Percentiles rank a stretch among this genome's conserved stretches.
Evolutionary conservation across 768 basidiomycete genomes (phyloP).

Genomic region (Epithele typhae): DNA sequence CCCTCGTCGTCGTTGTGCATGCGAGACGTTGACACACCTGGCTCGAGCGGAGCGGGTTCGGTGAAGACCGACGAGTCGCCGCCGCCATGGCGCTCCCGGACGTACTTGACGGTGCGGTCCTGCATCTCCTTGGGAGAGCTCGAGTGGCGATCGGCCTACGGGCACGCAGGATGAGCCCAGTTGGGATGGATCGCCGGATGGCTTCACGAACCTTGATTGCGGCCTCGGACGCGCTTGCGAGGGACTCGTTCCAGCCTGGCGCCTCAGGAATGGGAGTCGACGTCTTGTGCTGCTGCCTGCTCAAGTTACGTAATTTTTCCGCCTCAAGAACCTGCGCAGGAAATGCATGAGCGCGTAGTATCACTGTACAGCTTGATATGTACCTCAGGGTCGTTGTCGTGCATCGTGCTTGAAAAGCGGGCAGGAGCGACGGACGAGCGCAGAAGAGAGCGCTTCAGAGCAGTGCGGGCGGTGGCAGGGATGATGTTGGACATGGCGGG

Average conservation of each 20-base stretch:
- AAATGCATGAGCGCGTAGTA: background rate
- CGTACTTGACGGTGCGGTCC: constrained; percentile 22
- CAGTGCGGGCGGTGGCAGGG: no score
- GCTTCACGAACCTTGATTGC: constrained; percentile 26
- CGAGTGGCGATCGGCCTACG: constrained; percentile 23
- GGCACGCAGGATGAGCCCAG: background rate
- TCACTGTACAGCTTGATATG: no score
- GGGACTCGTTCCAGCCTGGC: constrained; percentile 35
- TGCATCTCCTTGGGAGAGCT: constrained; percentile 15
- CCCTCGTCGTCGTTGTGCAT: constrained; percentile 12
- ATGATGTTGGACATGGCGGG: no score
- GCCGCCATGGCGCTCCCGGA: constrained; percentile 22
- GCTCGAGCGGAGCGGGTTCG: constrained; percentile 11
- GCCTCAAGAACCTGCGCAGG: constrained; percentile 25
- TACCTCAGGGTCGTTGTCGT: constrained; percentile 33
- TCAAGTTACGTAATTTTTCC: constrained; percentile 32
- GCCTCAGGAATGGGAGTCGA: constrained; percentile 29
- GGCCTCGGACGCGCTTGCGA: constrained; percentile 32
- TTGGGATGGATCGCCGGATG: no score
- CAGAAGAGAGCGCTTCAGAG: no score
- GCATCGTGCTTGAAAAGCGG: constrained; percentile 27
- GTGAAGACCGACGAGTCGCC: constrained; percentile 1
- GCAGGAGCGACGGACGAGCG: constrained; percentile 14
- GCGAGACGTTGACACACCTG: constrained; percentile 6
- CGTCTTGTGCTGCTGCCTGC: constrained; percentile 28